Evolutionary conservation across 306 rosid genomes (phyloP).

Genomic region (Trifolium fragiferum): DNA sequence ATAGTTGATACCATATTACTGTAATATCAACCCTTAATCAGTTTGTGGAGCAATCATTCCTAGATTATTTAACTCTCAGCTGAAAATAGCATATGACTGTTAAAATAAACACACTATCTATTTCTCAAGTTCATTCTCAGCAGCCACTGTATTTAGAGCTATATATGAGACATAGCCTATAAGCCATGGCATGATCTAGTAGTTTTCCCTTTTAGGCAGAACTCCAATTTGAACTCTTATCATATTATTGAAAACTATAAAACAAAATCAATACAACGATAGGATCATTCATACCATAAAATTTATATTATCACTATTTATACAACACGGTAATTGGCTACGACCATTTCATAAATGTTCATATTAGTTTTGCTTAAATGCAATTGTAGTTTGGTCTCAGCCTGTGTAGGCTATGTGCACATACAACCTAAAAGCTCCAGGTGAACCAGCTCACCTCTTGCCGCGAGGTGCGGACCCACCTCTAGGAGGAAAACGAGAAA

Average conservation of each 20-base stretch:
- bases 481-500: slow-evolving; percentile 82
- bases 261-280: not conserved
- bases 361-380: slow-evolving; percentile 40
- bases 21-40: not conserved
- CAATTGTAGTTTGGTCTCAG: slow-evolving; percentile 36
- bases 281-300: slow-evolving; percentile 17
- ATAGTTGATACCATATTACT: too few relatives aligned
- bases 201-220: not conserved
- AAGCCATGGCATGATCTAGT: not conserved
- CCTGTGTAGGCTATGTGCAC: slow-evolving; percentile 39
- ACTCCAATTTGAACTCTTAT: not conserved
- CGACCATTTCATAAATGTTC: slow-evolving; percentile 40
- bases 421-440: slow-evolving; percentile 23
- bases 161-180: not conserved
- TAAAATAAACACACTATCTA: not conserved
- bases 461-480: slow-evolving; percentile 67
- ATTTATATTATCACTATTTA: slow-evolving; percentile 30
- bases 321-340: slow-evolving; percentile 41
- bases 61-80: not conserved
- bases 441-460: slow-evolving; percentile 61
- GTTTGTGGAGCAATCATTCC: not conserved
- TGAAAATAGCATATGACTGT: not conserved
- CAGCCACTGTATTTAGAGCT: not conserved
- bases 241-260: slow-evolving; percentile 1
- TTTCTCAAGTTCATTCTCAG: not conserved